Evolutionary conservation across 108 stramenopile species (phyloP).

Genomic region (Seminavis robusta): DNA sequence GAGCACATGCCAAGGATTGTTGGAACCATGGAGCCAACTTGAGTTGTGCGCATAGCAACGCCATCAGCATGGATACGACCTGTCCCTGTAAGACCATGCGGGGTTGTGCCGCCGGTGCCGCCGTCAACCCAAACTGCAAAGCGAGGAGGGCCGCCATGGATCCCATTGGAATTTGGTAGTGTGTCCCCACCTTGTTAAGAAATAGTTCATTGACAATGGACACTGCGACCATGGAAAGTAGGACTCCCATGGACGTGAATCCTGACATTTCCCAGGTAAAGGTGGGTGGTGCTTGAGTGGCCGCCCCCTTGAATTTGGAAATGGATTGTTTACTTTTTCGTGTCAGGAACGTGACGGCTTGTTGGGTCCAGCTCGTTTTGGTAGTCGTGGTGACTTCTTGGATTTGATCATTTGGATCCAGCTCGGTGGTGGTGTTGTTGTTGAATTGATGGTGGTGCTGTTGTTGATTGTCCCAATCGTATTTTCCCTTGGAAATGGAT

Average conservation of each 20-base stretch:
- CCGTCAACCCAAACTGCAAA: slow-evolving; percentile 7
- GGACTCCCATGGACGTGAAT: too few relatives aligned
- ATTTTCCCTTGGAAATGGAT: slow-evolving; percentile 2
- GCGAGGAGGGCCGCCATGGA: not conserved
- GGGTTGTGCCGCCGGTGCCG: slow-evolving; percentile 14
- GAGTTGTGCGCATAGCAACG: not conserved
- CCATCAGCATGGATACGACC: not conserved
- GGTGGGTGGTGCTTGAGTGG: too few relatives aligned
- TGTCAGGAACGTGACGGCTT: too few relatives aligned
- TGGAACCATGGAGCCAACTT: slow-evolving; percentile 2
- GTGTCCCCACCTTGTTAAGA: too few relatives aligned
- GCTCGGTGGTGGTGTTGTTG: not conserved
- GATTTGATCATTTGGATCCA: not conserved
- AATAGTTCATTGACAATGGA: too few relatives aligned
- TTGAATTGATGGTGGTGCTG: not conserved
- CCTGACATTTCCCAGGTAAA: too few relatives aligned
- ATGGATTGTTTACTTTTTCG: too few relatives aligned
- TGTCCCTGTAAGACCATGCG: slow-evolving; percentile 2
- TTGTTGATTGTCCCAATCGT: not conserved
- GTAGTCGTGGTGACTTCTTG: too few relatives aligned
- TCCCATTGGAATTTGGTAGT: too few relatives aligned
- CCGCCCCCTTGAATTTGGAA: too few relatives aligned
- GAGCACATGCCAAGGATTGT: slow-evolving; percentile 1
- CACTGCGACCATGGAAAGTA: too few relatives aligned
- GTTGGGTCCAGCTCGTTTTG: too few relatives aligned